phyloP scores from a whole-genome alignment of 768 basidiomycete species.

The Butyriboletus loyo region DNA sequence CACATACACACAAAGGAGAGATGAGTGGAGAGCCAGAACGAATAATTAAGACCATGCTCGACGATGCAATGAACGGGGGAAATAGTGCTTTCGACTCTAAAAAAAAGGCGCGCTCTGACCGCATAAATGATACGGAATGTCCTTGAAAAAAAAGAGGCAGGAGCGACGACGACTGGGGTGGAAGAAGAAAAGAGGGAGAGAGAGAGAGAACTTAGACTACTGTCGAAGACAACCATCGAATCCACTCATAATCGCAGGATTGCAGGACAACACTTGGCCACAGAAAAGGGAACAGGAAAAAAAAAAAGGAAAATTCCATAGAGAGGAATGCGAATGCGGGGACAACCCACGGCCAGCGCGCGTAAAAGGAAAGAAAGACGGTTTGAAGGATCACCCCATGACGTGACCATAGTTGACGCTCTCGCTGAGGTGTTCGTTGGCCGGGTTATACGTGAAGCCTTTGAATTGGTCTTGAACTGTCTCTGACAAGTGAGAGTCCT shows the following conservation, averaged over 20 bases:
- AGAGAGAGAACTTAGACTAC: neutral
- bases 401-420: constrained; percentile 62
- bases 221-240: neutral
- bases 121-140: constrained; percentile 8
- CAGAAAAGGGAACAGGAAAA: neutral
- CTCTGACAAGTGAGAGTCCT: constrained; percentile 87
- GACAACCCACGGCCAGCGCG: constrained; percentile 23
- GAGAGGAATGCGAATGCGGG: constrained; percentile 1
- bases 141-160: neutral
- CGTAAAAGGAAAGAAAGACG: neutral
- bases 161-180: neutral
- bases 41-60: constrained; percentile 20
- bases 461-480: constrained; percentile 96
- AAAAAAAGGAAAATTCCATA: neutral
- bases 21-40: neutral
- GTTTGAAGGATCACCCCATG: constrained; percentile 26
- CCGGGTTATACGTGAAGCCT: constrained; percentile 87
- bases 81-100: constrained; percentile 1
- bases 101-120: neutral
- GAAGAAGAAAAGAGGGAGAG: neutral
- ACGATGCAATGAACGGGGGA: constrained; percentile 12
- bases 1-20: neutral
- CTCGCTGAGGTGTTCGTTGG: constrained; percentile 81
- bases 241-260: neutral
- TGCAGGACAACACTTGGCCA: neutral